Percentiles rank a stretch among this genome's conserved stretches.
These are phyloP conservation scores for Cladosporium sp. DNA, from an alignment of 2,329 filamentous ascomycete genomes.

Conservation along the genomic window DNA sequence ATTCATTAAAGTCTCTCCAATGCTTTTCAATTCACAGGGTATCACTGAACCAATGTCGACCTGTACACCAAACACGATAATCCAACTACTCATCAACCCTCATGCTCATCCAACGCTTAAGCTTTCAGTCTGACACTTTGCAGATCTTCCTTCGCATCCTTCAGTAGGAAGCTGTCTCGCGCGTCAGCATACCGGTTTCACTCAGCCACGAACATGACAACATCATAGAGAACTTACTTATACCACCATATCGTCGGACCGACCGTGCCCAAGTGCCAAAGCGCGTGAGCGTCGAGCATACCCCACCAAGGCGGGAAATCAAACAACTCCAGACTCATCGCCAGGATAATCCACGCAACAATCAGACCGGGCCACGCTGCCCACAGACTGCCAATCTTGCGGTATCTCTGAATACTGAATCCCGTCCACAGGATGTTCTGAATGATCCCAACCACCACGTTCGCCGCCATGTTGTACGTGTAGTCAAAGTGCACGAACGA, in stretches of 20 bases:
- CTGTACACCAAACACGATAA: too few relatives aligned
- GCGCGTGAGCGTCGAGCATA: constrained; percentile 83
- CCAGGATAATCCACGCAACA: constrained; percentile 85
- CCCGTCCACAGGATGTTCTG: constrained; percentile 82
- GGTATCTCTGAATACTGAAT: constrained; percentile 74
- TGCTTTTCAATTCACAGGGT: too few relatives aligned
- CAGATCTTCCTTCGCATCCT: constrained; percentile 79
- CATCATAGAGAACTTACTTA: constrained; percentile 60
- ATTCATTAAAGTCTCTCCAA: background rate
- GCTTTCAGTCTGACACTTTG: constrained; percentile 69
- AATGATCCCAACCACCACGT: constrained; percentile 74
- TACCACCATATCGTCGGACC: constrained; percentile 88
- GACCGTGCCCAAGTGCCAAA: constrained; percentile 96
- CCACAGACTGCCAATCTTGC: constrained; percentile 69
- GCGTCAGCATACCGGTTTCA: constrained; percentile 11
- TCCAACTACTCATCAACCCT: too few relatives aligned
- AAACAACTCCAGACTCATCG: constrained; percentile 92
- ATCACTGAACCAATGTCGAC: background rate
- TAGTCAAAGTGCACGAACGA: constrained; percentile 90
- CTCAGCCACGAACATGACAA: background rate
- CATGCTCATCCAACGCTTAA: constrained; percentile 36
- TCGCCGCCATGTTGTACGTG: constrained; percentile 96
- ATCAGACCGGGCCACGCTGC: constrained; percentile 85
- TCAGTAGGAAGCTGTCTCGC: constrained; percentile 71
- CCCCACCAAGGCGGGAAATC: constrained; percentile 86